Conservation (phyloP, 176 grass and related monocot genomes). For the Urochloa ruziziensis region DNA sequence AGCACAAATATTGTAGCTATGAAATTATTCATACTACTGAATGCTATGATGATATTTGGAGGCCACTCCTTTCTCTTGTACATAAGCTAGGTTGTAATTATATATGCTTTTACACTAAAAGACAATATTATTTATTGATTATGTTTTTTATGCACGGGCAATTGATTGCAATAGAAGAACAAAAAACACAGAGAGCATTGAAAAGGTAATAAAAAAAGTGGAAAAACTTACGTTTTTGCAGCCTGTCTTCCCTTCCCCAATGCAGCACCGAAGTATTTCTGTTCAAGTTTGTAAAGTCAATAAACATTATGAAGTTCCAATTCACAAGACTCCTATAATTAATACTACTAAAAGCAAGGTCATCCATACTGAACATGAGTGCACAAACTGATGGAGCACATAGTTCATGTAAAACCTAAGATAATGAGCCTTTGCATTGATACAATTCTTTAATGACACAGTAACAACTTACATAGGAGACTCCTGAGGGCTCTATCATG, state of each 20-base stretch:
- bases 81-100: background rate
- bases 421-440: background rate
- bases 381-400: background rate
- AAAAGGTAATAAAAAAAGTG: background rate
- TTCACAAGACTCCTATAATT: background rate
- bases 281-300: slow-evolving; percentile 36
- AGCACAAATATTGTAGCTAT: background rate
- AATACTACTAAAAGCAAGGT: background rate
- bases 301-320: slow-evolving; percentile 8
- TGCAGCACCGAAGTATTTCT: slow-evolving; percentile 83
- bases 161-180: background rate
- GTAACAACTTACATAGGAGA: slow-evolving; percentile 61
- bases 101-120: background rate
- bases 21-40: background rate
- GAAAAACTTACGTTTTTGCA: slow-evolving; percentile 73
- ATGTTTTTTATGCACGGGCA: background rate
- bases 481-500: slow-evolving; percentile 69
- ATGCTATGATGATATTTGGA: slow-evolving; percentile 14
- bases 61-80: background rate
- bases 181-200: background rate
- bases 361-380: background rate
- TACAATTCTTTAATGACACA: background rate
- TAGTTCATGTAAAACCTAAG: background rate
- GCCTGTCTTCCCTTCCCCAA: slow-evolving; percentile 81
- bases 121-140: background rate